phyloP scores from a whole-genome alignment of 1,284 basidiomycete species.

The Bjerkandera adusta region DNA sequence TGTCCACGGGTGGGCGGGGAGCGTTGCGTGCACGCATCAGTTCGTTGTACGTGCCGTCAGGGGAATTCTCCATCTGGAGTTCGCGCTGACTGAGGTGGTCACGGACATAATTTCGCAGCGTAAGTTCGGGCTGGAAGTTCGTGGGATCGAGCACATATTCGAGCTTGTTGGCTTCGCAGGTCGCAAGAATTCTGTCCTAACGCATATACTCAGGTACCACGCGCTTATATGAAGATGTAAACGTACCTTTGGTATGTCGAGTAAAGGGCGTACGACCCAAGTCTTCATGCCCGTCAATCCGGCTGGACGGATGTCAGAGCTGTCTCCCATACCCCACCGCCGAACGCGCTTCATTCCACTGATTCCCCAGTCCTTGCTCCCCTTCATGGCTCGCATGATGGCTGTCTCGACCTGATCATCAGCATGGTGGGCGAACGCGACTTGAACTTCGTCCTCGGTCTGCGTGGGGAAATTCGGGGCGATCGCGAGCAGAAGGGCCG shows the following conservation, averaged over 20 bases:
- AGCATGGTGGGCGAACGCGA: slow-evolving; percentile 72
- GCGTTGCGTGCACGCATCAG: too few species aligned
- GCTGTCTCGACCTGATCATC: slow-evolving; percentile 81
- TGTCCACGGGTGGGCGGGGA: too few species aligned
- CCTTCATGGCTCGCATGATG: slow-evolving; percentile 61
- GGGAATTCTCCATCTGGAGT: too few species aligned
- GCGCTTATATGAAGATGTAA: slow-evolving; percentile 47
- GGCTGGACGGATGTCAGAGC: slow-evolving; percentile 35
- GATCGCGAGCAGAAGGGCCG: slow-evolving; percentile 49
- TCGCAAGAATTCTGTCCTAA: slow-evolving; percentile 73
- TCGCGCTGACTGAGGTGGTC: slow-evolving; percentile 23
- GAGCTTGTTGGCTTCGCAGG: slow-evolving; percentile 59
- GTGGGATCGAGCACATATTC: slow-evolving; percentile 64
- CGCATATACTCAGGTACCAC: neutral
- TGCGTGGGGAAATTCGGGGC: slow-evolving; percentile 54
- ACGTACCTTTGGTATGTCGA: slow-evolving; percentile 63
- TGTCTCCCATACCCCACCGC: slow-evolving; percentile 74
- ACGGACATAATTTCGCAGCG: slow-evolving; percentile 69
- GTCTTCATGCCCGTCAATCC: slow-evolving; percentile 57
- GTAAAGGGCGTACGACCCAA: slow-evolving; percentile 69
- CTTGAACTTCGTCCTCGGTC: slow-evolving; percentile 33
- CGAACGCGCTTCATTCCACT: slow-evolving; percentile 64
- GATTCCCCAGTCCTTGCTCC: slow-evolving; percentile 52
- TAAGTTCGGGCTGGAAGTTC: slow-evolving; percentile 69
- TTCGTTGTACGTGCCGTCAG: too few species aligned